Evolutionary conservation across 176 grass and related monocot genomes (phyloP).

Genomic region (Leersia perrieri): DNA sequence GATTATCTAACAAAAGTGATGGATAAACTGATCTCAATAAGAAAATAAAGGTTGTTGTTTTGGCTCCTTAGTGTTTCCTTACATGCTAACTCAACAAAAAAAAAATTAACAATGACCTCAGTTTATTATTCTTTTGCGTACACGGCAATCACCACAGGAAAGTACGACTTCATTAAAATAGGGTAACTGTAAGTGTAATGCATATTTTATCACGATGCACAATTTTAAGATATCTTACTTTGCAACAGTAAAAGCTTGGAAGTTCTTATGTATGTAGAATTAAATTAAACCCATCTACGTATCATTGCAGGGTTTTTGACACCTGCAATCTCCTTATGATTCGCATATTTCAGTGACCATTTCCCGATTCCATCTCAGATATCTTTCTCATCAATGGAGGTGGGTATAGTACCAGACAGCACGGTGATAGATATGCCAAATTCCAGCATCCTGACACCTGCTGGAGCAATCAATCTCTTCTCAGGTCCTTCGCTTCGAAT

Average conservation of each 20-base stretch:
- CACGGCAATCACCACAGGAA: background rate
- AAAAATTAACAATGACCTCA: background rate
- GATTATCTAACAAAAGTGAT: background rate
- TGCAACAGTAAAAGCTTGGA: background rate
- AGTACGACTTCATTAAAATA: background rate
- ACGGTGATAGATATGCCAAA: slow-evolving; percentile 47
- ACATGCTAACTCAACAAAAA: background rate
- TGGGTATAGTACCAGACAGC: slow-evolving; percentile 56
- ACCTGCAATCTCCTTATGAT: slow-evolving; percentile 40
- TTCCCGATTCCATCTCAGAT: slow-evolving; percentile 64
- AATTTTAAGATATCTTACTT: background rate
- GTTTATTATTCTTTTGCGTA: background rate
- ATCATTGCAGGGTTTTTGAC: slow-evolving; percentile 29
- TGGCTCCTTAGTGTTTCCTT: background rate
- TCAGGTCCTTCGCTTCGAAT: slow-evolving; percentile 39
- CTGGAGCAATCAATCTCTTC: slow-evolving; percentile 36
- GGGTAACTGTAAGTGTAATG: background rate
- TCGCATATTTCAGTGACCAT: slow-evolving; percentile 57
- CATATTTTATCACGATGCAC: background rate
- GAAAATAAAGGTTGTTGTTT: background rate
- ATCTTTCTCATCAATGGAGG: slow-evolving; percentile 79
- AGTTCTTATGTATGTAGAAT: background rate
- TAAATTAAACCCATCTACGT: slow-evolving; percentile 31
- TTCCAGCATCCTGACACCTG: slow-evolving; percentile 24
- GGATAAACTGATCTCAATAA: background rate